phyloP scores from a whole-genome alignment of 768 basidiomycete genomes.

The Boletus rubroflammeus region DNA sequence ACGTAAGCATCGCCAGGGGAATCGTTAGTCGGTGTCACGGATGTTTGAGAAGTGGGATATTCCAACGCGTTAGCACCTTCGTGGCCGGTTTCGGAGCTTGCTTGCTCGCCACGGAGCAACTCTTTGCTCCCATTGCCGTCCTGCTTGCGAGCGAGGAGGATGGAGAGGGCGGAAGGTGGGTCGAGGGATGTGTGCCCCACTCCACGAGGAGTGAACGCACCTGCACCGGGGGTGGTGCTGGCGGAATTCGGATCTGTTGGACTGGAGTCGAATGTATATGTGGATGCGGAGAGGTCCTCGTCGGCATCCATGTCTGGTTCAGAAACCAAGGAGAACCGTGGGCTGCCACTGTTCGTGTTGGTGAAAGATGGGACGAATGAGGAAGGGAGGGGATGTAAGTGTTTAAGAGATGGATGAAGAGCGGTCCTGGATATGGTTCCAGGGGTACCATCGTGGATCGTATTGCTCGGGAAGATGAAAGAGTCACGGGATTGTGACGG shows the following conservation, averaged over 20 bases:
- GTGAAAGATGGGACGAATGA: conserved; percentile 25
- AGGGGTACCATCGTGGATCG: conserved; percentile 23
- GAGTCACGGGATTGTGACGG: conserved; percentile 30
- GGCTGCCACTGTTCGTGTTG: conserved; percentile 21
- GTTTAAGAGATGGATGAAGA: conserved; percentile 16
- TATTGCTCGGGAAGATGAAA: conserved; percentile 38
- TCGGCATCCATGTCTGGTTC: conserved; percentile 23
- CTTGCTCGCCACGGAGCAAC: not conserved
- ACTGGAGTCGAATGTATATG: conserved; percentile 28
- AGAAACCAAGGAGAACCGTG: conserved; percentile 22
- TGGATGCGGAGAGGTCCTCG: conserved; percentile 28
- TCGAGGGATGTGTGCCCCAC: conserved; percentile 18
- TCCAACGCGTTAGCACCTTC: not conserved
- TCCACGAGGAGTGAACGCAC: conserved; percentile 22
- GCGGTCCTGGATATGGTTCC: conserved; percentile 19
- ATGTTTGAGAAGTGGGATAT: conserved; percentile 11
- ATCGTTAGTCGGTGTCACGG: conserved; percentile 22
- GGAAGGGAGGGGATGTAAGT: conserved; percentile 14
- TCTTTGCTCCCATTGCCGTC: conserved; percentile 1
- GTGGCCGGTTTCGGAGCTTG: not conserved
- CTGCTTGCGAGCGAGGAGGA: conserved; percentile 31
- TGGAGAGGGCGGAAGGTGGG: conserved; percentile 34
- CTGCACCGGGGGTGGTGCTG: conserved; percentile 5
- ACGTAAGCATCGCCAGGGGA: not conserved
- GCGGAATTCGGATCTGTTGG: conserved; percentile 6